Evolutionary conservation across 192 early-diverging fungal species (phyloP), one percentile per base, ranked within the genome.

Genomic region (Coemansia aciculifera): DNA sequence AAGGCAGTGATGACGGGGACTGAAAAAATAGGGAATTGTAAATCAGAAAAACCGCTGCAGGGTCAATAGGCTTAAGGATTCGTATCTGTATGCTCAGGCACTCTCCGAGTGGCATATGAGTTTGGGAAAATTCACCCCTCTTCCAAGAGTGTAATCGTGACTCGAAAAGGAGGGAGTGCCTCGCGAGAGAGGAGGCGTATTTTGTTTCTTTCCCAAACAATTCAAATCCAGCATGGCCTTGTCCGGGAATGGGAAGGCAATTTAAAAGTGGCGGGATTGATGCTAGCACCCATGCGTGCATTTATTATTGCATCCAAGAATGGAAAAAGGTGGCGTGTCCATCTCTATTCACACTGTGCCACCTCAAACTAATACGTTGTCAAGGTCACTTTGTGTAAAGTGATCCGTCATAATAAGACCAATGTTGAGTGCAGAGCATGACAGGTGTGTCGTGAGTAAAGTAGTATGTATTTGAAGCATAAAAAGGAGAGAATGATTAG

Each of bases 191-290:
- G 19, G n/a, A 1, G 46, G 46, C 46, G 6, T 49, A 6, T 19
- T 44, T 44, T 36, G 34, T 7, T 23, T 49, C 19, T 19, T 19
- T 46, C n/a, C n/a, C 15, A 3, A 29, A 13, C 10, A 0, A 54
- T 54, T 54, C 51, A 54, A 54, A 24, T 27, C 27, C 51, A 54
- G 51, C 51, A 54, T 29, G 24, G 51, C 51, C 21, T 29, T 13
- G 40, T 42, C 27, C 13, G 3, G 24, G 15, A 29, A 29, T 5
- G 10, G 5, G 13, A 29, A 29, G 51, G 24, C 46, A 49, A 21
- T 21, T 21, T 21, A 49, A 49, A 21, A 49, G 46, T n/a, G 44
- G 46, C n/a, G 2, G 46, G 46, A 49, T 49, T 49, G 46, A 49
- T n/a, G n/a, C 21, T 9, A 5, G 0, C 46, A 49, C 23, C 46